A percentile compares a stretch with the other conserved stretches of the same genome.
These are phyloP conservation scores for Penicillium sp. DNA, from an alignment of 2,329 filamentous ascomycete species.

Conservation along the genomic window DNA sequence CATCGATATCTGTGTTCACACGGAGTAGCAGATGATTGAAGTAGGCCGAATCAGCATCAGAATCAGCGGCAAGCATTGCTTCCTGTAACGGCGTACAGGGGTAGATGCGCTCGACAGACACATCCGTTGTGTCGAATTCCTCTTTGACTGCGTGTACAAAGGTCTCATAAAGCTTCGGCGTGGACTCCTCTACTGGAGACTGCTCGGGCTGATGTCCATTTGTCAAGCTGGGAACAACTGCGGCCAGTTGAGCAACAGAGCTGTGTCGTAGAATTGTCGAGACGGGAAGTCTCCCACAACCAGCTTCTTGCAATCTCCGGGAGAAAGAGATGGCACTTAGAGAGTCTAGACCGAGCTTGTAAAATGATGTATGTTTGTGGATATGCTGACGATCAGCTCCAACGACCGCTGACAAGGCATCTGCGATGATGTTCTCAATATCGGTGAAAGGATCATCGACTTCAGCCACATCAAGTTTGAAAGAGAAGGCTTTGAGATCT, in stretches of 20 bases:
- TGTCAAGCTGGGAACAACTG: constrained; percentile 14
- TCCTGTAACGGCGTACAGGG: constrained; percentile 87
- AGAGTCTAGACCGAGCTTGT: constrained; percentile 75
- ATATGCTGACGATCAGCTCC: constrained; percentile 48
- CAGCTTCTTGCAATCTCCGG: constrained; percentile 48
- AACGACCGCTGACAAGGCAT: constrained; percentile 52
- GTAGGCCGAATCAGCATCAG: constrained; percentile 54
- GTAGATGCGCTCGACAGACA: constrained; percentile 54
- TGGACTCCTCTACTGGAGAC: neutral
- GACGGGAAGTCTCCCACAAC: constrained; percentile 55
- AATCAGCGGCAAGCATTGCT: constrained; percentile 68
- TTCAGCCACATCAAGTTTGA: constrained; percentile 16
- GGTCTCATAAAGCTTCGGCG: constrained; percentile 18
- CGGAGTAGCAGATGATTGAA: constrained; percentile 67
- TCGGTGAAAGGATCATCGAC: constrained; percentile 47
- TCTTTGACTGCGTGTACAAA: constrained; percentile 31
- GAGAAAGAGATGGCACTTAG: constrained; percentile 72
- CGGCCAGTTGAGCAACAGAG: constrained; percentile 59
- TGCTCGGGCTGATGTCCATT: constrained; percentile 1
- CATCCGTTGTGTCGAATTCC: constrained; percentile 31
- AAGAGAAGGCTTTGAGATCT: constrained; percentile 44
- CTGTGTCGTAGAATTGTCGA: constrained; percentile 66
- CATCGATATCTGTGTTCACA: constrained; percentile 49
- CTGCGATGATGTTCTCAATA: constrained; percentile 55
- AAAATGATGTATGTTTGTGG: constrained; percentile 65